Evolutionary conservation across 257 asterid species (phyloP), one percentile per base, ranked within the genome.

Genomic region (Lycium barbarum): DNA sequence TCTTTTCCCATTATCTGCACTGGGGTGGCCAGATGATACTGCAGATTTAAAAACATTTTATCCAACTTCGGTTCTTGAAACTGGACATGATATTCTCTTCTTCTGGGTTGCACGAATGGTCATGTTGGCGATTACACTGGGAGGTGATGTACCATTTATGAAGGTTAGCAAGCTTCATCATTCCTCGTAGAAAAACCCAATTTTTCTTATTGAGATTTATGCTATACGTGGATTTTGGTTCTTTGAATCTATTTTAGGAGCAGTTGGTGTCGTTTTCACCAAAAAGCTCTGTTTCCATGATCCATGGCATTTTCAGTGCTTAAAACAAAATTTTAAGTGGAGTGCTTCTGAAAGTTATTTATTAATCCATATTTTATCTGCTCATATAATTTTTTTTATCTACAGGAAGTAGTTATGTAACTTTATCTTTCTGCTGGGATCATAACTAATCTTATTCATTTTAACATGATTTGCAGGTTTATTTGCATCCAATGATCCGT

Each of bases 31-130:
- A 55, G 94, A 93, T 83, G 88, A 93, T 87, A 92, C 98, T 17
- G 87, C 91, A 22, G 98, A 95, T 90, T 81, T 94, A 26, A 13
- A 83, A 86, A 83, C 93, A 62, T 96, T 95, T 91, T 96, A 96
- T 88, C 97, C 99, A 20, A 93, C 97, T 87, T 86, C 98, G 61
- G 97, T 96, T 85, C 97, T 95, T 80, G 98, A 96, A 90, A 96
- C 99, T 38, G 99, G 99, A 35, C 98, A 93, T 63, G 98, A 96
- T 83, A 93, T 95, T 90, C 93, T 96, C 80, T 96, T 96, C 88
- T 93, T 95, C 86, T 95, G 99, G 98, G 99, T 95, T 81, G 98
- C 99, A 82, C 97, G 98, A 72, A 95, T 95, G 99, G 99, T 93
- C 86, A 96, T 96, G 98, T 72, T 93, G 95, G 99, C 98, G 88